phyloP scores from a whole-genome alignment of 108 stramenopile genomes.

The Nitzschia sp. region DNA sequence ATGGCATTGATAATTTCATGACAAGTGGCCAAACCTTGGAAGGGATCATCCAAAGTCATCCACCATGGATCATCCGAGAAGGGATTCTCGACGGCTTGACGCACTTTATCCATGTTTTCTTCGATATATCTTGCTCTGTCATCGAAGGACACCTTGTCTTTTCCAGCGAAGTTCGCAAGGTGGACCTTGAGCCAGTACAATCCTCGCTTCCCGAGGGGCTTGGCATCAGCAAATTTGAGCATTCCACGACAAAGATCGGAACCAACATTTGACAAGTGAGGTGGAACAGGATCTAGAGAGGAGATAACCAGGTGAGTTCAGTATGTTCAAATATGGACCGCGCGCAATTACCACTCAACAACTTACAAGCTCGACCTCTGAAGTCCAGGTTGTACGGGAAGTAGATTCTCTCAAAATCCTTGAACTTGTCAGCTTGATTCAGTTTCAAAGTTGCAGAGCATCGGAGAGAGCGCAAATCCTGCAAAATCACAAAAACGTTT shows the following conservation, averaged over 20 bases:
- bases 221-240: slow-evolving; percentile 86
- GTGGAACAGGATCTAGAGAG: slow-evolving; percentile 89
- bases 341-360: neutral
- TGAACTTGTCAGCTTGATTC: slow-evolving; percentile 82
- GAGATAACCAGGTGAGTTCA: neutral
- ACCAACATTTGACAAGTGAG: slow-evolving; percentile 96
- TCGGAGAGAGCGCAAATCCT: slow-evolving; percentile 82
- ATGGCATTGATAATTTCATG: slow-evolving; percentile 90
- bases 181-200: slow-evolving; percentile 97
- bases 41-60: slow-evolving; percentile 93
- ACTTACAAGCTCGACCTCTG: slow-evolving; percentile 85
- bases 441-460: slow-evolving; percentile 88
- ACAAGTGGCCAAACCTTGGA: slow-evolving; percentile 98
- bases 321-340: neutral
- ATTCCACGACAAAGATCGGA: slow-evolving; percentile 95
- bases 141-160: slow-evolving; percentile 89
- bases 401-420: slow-evolving; percentile 86
- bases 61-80: slow-evolving; percentile 85
- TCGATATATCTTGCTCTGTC: slow-evolving; percentile 91
- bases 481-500: neutral
- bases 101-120: slow-evolving; percentile 83
- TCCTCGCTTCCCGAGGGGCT: slow-evolving; percentile 88
- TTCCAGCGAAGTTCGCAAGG: slow-evolving; percentile 95
- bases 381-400: slow-evolving; percentile 99
- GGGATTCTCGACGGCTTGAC: slow-evolving; percentile 80